Evolutionary conservation across 2,329 filamentous ascomycete species (phyloP).

Genomic region (Aschersonia sp.): DNA sequence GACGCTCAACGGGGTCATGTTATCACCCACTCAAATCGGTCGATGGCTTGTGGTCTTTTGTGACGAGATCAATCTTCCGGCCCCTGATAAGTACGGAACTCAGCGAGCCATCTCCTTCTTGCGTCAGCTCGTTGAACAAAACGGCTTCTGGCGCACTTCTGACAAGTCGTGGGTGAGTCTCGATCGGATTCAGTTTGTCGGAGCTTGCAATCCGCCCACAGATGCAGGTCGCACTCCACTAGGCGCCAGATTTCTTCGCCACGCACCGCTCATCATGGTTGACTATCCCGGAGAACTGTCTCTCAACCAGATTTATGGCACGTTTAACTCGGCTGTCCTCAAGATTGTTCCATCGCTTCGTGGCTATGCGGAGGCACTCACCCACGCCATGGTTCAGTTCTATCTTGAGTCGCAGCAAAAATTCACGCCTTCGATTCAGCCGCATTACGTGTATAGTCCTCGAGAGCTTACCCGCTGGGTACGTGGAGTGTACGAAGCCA

Average conservation of each 20-base stretch:
- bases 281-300: slow-evolving; percentile 96
- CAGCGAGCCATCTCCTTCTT: slow-evolving; percentile 96
- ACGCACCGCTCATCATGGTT: slow-evolving; percentile 98
- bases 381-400: slow-evolving; percentile 93
- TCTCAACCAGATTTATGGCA: slow-evolving; percentile 93
- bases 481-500: slow-evolving; percentile 92
- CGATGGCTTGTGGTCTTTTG: slow-evolving; percentile 98
- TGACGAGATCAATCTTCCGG: slow-evolving; percentile 97
- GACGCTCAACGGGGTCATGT: slow-evolving; percentile 87
- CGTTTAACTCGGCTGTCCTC: slow-evolving; percentile 89
- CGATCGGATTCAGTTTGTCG: slow-evolving; percentile 97
- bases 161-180: slow-evolving; percentile 97
- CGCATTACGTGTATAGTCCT: slow-evolving; percentile 98
- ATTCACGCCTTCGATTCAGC: slow-evolving; percentile 93
- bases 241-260: slow-evolving; percentile 83
- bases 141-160: slow-evolving; percentile 95
- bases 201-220: slow-evolving; percentile 94
- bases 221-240: slow-evolving; percentile 93
- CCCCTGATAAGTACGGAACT: slow-evolving; percentile 93
- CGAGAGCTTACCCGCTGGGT: slow-evolving; percentile 98
- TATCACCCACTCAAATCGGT: slow-evolving; percentile 91
- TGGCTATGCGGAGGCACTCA: slow-evolving; percentile 86
- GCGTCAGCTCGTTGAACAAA: slow-evolving; percentile 93
- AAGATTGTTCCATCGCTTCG: slow-evolving; percentile 94
- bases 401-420: slow-evolving; percentile 88